Percentiles rank a stretch among this genome's conserved stretches.
These are phyloP conservation scores for Telfairia occidentalis DNA, from an alignment of 331 rosid species.

Conservation along the genomic window DNA sequence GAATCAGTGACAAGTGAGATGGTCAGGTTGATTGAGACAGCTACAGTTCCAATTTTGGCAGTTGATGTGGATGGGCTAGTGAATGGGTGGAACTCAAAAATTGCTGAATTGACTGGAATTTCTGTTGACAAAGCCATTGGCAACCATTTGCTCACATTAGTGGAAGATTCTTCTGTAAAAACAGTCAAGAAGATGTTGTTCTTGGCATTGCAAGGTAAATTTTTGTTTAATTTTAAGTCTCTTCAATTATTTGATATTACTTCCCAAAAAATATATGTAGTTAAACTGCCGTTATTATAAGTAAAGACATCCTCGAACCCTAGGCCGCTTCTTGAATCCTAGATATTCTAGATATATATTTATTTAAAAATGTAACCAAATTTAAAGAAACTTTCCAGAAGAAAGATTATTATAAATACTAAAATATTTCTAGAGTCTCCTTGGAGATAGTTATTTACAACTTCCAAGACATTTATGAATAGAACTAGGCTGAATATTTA, in stretches of 20 bases:
- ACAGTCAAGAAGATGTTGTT: slow-evolving; percentile 53
- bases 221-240: not conserved
- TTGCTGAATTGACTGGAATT: slow-evolving; percentile 73
- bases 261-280: not conserved
- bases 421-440: too few species aligned
- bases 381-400: too few species aligned
- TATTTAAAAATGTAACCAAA: too few species aligned
- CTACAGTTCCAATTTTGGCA: slow-evolving; percentile 86
- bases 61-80: slow-evolving; percentile 67
- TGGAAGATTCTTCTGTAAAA: slow-evolving; percentile 59
- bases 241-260: not conserved
- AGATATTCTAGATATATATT: too few species aligned
- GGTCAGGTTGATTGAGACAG: slow-evolving; percentile 86
- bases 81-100: slow-evolving; percentile 85
- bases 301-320: too few species aligned
- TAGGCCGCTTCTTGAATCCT: too few species aligned
- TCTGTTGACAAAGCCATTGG: slow-evolving; percentile 72
- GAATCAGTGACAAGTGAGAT: slow-evolving; percentile 88
- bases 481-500: too few species aligned
- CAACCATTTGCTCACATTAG: slow-evolving; percentile 53
- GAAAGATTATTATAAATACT: too few species aligned
- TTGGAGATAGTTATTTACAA: too few species aligned
- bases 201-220: slow-evolving; percentile 62
- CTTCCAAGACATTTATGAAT: too few species aligned
- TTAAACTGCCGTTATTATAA: too few species aligned